Evolutionary conservation across 2,329 filamentous ascomycete species (phyloP).

Genomic region (Pseudogymnoascus sp.): DNA sequence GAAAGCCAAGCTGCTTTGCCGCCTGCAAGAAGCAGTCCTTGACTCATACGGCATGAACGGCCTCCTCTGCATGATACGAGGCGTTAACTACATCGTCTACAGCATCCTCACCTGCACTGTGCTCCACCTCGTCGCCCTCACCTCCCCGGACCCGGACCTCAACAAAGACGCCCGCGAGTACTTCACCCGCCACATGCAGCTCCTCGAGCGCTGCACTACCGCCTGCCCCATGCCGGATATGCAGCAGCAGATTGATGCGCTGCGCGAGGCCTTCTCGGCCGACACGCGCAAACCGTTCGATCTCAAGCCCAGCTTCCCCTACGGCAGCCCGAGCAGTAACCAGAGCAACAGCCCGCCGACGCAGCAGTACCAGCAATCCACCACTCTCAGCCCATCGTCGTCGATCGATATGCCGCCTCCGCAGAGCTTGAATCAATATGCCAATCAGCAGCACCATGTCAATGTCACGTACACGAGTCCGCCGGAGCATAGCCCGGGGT

Average conservation of each 20-base stretch:
- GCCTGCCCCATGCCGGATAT: slow-evolving; percentile 86
- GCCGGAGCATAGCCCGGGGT: slow-evolving; percentile 47
- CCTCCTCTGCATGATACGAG: slow-evolving; percentile 83
- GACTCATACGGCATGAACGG: slow-evolving; percentile 70
- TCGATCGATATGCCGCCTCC: slow-evolving; percentile 22
- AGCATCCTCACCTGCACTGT: slow-evolving; percentile 84
- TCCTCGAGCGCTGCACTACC: slow-evolving; percentile 75
- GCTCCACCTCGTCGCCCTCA: slow-evolving; percentile 85
- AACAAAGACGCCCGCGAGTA: slow-evolving; percentile 79
- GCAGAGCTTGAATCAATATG: slow-evolving; percentile 42
- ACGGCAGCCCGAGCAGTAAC: slow-evolving; percentile 57
- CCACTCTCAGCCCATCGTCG: slow-evolving; percentile 14
- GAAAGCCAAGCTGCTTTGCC: slow-evolving; percentile 76
- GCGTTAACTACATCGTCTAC: slow-evolving; percentile 95
- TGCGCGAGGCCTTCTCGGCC: slow-evolving; percentile 85
- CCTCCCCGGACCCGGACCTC: slow-evolving; percentile 83
- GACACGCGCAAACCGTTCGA: slow-evolving; percentile 80
- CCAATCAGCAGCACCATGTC: slow-evolving; percentile 36
- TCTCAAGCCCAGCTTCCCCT: slow-evolving; percentile 78
- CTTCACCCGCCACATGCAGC: slow-evolving; percentile 88
- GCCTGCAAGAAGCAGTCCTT: slow-evolving; percentile 75
- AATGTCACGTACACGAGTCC: slow-evolving; percentile 62
- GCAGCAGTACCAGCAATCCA: slow-evolving; percentile 23
- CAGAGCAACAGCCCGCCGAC: slow-evolving; percentile 21
- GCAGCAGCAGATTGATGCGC: slow-evolving; percentile 78